A percentile compares a stretch with the other conserved stretches of the same genome.
Evolutionary conservation across 192 early-diverging fungal species (phyloP).

Genomic region (Cladochytrium replicatum): DNA sequence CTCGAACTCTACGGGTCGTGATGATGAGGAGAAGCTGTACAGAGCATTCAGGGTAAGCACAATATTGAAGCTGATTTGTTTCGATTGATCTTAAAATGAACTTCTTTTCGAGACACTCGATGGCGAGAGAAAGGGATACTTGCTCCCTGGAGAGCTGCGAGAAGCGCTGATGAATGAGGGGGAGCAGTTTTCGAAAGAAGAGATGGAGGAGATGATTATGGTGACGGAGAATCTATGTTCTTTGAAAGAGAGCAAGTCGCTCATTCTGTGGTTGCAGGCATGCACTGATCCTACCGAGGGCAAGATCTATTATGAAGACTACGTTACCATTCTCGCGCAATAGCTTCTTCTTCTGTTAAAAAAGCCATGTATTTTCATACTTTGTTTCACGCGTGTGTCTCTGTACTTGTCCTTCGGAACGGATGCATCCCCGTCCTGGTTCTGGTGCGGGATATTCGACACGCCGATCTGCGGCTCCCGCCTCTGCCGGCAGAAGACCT

Average conservation of each 20-base stretch:
- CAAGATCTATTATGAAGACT: slow-evolving; percentile 42
- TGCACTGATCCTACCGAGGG: slow-evolving; percentile 45
- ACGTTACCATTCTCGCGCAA: slow-evolving; percentile 21
- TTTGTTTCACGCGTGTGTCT: too few relatives aligned
- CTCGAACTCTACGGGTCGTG: slow-evolving; percentile 5
- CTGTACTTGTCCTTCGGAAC: too few relatives aligned
- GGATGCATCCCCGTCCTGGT: too few relatives aligned
- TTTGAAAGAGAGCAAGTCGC: background rate
- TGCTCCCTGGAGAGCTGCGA: slow-evolving; percentile 36
- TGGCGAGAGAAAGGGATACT: slow-evolving; percentile 35
- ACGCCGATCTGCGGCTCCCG: too few relatives aligned
- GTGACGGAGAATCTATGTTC: slow-evolving; percentile 11
- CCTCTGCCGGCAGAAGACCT: too few relatives aligned
- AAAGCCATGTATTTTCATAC: too few relatives aligned
- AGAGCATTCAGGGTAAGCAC: slow-evolving; percentile 32
- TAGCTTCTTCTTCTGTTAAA: too few relatives aligned
- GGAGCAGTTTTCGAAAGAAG: slow-evolving; percentile 38
- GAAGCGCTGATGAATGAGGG: slow-evolving; percentile 26
- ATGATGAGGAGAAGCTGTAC: slow-evolving; percentile 40
- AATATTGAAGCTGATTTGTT: background rate
- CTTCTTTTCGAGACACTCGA: slow-evolving; percentile 28
- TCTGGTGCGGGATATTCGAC: too few relatives aligned
- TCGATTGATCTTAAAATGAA: background rate
- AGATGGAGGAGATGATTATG: slow-evolving; percentile 45
- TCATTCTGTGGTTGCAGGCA: slow-evolving; percentile 16